Base-by-base conservation (phyloP, 148 eudicot genomes). In the Cornus kousa region DNA sequence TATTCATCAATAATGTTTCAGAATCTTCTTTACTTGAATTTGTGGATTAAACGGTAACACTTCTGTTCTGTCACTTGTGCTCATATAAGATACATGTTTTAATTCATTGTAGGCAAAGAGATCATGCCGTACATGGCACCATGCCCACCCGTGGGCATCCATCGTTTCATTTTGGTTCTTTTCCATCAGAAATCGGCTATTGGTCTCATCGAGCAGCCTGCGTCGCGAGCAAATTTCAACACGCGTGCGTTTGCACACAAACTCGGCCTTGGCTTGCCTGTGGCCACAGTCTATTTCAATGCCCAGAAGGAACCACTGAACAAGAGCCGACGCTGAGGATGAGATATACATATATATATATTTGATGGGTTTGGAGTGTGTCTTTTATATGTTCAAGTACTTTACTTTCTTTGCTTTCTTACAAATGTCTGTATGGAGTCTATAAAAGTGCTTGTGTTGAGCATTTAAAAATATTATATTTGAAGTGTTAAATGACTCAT, bases 281-380 rank as follows among this genome's bases (percentile, higher is more conserved):
- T 90, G 0, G 86, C 92, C 23, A 86, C 90, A 0, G 92, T 89
- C 70, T 92, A 88, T 66, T 92, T 90, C 83, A 90, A 92, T 66
- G 86, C 97, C 72, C 92, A 89, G 55, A 88, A 84, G 71, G 97
- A 90, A 80, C 91, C 94, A 0, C 85, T 87, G 0, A 81, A 77
- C 50, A 75, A 85, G 40, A 87, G 48, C 5, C 48, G 79, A 75
- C 91, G 91, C 40, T 81, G 43, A 71, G 68, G 10, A 35, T 5
- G 17, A 53, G 17, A 2, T 53, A 16, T 43, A 2, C 13, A 16
- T 43, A 12, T 53, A 53, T 53, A 14, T 2, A 17, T 12, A 53
- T 19, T 13, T 53, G 17, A 43, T 4, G 8, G 48, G 8, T 1
- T 43, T 43, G 48, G 48, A 9, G 48, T 2, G 10, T 43, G 5